Evolutionary conservation across 345 rosid species (phyloP).

Genomic region (Crucihimalaya himalaica): DNA sequence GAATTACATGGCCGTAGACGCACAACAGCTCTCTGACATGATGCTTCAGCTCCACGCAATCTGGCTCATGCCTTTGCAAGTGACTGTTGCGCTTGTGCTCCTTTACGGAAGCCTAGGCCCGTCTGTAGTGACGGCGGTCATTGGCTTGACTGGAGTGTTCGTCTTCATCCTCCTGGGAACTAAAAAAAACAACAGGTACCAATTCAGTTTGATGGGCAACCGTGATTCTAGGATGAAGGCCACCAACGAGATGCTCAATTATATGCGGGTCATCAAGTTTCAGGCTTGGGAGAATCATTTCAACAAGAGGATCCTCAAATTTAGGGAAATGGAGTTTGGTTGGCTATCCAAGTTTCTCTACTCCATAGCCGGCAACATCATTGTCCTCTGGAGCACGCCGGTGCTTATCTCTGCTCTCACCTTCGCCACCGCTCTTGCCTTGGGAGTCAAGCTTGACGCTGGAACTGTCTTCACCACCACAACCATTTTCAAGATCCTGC

Average conservation of each 20-base stretch:
- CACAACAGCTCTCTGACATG: slow-evolving; percentile 97
- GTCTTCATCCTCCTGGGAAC: slow-evolving; percentile 58
- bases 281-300: slow-evolving; percentile 98
- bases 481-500: slow-evolving; percentile 81
- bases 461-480: slow-evolving; percentile 92
- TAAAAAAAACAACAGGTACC: slow-evolving; percentile 64
- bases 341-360: slow-evolving; percentile 87
- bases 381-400: slow-evolving; percentile 86
- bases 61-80: slow-evolving; percentile 90
- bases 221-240: slow-evolving; percentile 95
- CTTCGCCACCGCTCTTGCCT: slow-evolving; percentile 64
- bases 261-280: slow-evolving; percentile 92
- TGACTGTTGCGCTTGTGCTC: slow-evolving; percentile 64
- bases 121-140: slow-evolving; percentile 53
- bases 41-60: slow-evolving; percentile 91
- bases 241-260: slow-evolving; percentile 87
- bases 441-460: slow-evolving; percentile 78
- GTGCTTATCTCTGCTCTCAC: slow-evolving; percentile 73
- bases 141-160: slow-evolving; percentile 56
- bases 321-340: slow-evolving; percentile 69
- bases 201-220: slow-evolving; percentile 63
- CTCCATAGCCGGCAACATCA: slow-evolving; percentile 63
- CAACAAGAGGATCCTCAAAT: slow-evolving; percentile 67
- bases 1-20: slow-evolving; percentile 98
- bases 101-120: slow-evolving; percentile 67